Conservation (phyloP, 2,329 filamentous ascomycete species). For the Cladosporium sp. region DNA sequence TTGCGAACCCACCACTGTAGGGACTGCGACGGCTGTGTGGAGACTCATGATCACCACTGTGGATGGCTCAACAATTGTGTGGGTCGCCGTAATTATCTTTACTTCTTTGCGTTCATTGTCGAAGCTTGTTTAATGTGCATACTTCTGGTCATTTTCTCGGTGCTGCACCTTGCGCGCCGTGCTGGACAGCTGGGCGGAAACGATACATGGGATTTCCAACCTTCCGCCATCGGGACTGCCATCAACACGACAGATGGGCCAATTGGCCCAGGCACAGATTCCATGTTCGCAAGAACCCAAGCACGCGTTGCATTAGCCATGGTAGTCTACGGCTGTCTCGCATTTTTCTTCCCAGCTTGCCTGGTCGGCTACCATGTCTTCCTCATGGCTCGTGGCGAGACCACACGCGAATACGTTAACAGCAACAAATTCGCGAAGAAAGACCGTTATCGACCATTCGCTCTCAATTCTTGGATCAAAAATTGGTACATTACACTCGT, state of each 20-base stretch:
- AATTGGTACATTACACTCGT: slow-evolving; percentile 56
- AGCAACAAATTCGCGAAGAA: slow-evolving; percentile 91
- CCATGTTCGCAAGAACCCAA: slow-evolving; percentile 11
- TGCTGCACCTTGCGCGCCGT: slow-evolving; percentile 79
- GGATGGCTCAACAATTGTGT: slow-evolving; percentile 99
- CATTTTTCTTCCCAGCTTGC: slow-evolving; percentile 74
- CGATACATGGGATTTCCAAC: slow-evolving; percentile 36
- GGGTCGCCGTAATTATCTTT: slow-evolving; percentile 93
- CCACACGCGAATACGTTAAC: slow-evolving; percentile 92
- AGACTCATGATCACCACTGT: slow-evolving; percentile 96
- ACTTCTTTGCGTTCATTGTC: slow-evolving; percentile 89
- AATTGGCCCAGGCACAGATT: neutral
- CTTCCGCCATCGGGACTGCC: slow-evolving; percentile 66
- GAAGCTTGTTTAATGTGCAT: slow-evolving; percentile 71
- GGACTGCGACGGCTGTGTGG: slow-evolving; percentile 93
- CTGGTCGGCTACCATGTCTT: slow-evolving; percentile 88
- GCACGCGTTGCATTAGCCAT: slow-evolving; percentile 63
- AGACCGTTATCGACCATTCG: slow-evolving; percentile 88
- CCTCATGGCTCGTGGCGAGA: slow-evolving; percentile 85
- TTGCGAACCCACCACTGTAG: slow-evolving; percentile 94
- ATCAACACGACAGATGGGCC: slow-evolving; percentile 14
- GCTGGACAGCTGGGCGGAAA: slow-evolving; percentile 40
- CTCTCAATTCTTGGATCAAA: slow-evolving; percentile 63
- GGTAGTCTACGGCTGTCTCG: slow-evolving; percentile 75
- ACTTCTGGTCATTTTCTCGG: slow-evolving; percentile 70